Base-by-base conservation (phyloP, 2,329 filamentous ascomycete species). In the Trichophyton rubrum region DNA sequence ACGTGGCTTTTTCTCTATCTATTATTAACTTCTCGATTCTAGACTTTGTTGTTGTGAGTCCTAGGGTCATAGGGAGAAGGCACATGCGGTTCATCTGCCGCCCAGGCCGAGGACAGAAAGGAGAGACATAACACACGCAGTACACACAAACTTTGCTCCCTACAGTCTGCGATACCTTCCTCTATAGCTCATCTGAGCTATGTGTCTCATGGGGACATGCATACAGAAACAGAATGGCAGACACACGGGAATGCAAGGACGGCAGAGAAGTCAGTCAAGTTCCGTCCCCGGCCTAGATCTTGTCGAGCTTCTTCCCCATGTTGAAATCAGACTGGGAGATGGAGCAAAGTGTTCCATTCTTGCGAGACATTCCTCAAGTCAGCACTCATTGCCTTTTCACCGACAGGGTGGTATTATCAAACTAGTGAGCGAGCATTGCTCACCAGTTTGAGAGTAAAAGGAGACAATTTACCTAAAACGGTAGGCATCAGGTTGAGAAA, bases 1-100 rank as follows among this genome's bases (percentile, higher is more conserved):
- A 15, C 33, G 51, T 35, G 51, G 51, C 51, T 55, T 55, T 38
- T 55, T 35, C 8, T 8, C 27, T 5, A 35, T 55, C 51, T 55
- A 55, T 55, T 55, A 55, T 55, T 55, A 55, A 55, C 24, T 55
- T 55, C 51, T 55, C 51, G 4, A 27, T 55, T 55, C 51, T 55
- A 55, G 51, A 35, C 27, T 55, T 51, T 24, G n/a, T 38, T 38
- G 33, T 2, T 13, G 33, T 13, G 8, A 35, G 27, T 55, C 5
- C 8, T 27, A 22, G 20, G 20, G 24, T 51, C 22, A 24, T 24
- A 51, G 45, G 20, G 45, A 51, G 3, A 13, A 24, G 40, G 45
- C 20, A 51, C 45, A 27, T 51, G 45, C 45, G 24, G 20, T 15
- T 30, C n/a, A 20, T 1, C 43, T 38, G 9, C 33, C 11, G 11